Evolutionary conservation across 306 rosid genomes (phyloP).

Genomic region (Arachis stenosperma): DNA sequence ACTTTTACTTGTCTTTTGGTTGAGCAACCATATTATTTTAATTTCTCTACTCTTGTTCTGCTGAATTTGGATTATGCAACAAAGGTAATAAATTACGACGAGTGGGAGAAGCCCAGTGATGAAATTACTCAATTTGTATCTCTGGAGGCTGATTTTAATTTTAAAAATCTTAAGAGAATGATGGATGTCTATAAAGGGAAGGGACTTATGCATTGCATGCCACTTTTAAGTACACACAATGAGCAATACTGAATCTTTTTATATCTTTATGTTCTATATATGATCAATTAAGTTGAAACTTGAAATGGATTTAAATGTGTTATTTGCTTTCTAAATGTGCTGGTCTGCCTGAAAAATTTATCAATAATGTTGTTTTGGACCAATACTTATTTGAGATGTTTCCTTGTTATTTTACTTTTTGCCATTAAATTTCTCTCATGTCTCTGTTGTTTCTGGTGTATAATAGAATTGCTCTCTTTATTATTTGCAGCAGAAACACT

Average conservation of each 20-base stretch:
- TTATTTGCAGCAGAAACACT: slow-evolving; percentile 63
- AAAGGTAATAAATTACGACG: not conserved
- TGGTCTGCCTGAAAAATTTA: not conserved
- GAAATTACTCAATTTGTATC: not conserved
- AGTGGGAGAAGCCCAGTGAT: not conserved
- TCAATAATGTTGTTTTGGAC: not conserved
- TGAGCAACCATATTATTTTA: not conserved
- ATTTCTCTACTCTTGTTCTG: slow-evolving; percentile 3
- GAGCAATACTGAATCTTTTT: slow-evolving; percentile 11
- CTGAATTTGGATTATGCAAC: slow-evolving; percentile 2
- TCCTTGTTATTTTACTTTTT: slow-evolving; percentile 7
- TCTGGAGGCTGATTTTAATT: not conserved
- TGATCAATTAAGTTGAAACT: slow-evolving; percentile 6
- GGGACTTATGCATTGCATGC: not conserved
- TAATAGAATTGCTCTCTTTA: slow-evolving; percentile 7
- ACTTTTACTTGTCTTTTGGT: slow-evolving; percentile 12
- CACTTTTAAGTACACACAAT: not conserved
- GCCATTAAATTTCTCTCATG: not conserved
- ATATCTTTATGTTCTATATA: not conserved
- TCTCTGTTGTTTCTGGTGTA: slow-evolving; percentile 13
- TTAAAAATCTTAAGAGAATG: not conserved
- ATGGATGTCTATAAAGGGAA: slow-evolving; percentile 10
- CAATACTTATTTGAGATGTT: slow-evolving; percentile 12
- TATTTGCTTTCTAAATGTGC: slow-evolving; percentile 16
- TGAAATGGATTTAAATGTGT: not conserved